Base-by-base conservation (phyloP, 805 yeast species). In the Zygoascus biomembranicola region DNA sequence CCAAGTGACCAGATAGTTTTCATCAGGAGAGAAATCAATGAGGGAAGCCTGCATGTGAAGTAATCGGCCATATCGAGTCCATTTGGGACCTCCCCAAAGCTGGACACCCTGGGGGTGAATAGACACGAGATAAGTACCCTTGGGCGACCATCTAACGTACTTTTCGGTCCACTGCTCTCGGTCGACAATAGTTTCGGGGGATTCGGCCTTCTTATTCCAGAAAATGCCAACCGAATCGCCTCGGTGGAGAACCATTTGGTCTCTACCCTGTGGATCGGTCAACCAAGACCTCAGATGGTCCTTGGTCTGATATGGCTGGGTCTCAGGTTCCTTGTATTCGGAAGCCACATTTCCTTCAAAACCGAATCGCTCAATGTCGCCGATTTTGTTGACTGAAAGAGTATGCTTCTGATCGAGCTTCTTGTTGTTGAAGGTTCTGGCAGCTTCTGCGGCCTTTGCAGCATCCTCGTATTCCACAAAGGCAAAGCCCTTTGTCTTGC, bases 91-190 rank as follows among this genome's bases (percentile, higher is more conserved):
- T 67, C 98, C 99, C 95, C 97, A 94, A 28, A 92, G 80, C 69
- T 89, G 95, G 54, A 90, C 82, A 77, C 98, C 98, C 72, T 88
- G 95, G 50, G 89, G 89, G 72, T 92, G 97, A 63, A 90, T 77
- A 0, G 97, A 84, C 62, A 87, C 81, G 59, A 92, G 71, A 66
- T 82, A 90, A 11, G 92, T 82, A 70, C 99, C 99, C 72, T 82
- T 83, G 66, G 97, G 96, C 49, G 98, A 89, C 75, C 90, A 92
- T 68, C 84, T 83, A 63, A 89, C 87, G 63, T 84, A 90, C 57
- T 88, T 84, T 55, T 89, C 83, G 54, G 97, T 90, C 87, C 95
- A 89, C 61, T 85, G 83, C 59, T 77, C 76, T 71, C 96, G 81
- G 65, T 86, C 89, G 55, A 85, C 80, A 43, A 77, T 90, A 51